Percentiles rank a stretch among this genome's conserved stretches.
These are phyloP conservation scores for Ammopiptanthus mongolicus DNA, from an alignment of 306 rosid genomes.

Conservation along the genomic window DNA sequence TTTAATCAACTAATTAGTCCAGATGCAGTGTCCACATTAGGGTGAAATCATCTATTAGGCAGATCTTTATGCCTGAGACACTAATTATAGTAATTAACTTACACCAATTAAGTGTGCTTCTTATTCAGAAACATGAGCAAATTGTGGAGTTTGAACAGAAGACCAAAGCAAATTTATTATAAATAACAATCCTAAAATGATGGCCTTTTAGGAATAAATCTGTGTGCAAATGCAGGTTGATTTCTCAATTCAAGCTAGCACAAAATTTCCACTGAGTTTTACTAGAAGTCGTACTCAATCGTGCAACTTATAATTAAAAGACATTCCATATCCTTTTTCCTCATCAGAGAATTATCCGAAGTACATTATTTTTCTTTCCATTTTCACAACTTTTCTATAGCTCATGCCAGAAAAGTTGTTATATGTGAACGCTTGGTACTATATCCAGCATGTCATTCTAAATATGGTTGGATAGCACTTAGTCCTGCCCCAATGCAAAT, in stretches of 20 bases:
- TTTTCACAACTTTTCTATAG: neutral
- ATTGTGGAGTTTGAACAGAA: neutral
- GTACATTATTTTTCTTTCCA: neutral
- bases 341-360: neutral
- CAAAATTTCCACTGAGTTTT: neutral
- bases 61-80: neutral
- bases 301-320: neutral
- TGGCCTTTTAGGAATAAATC: neutral
- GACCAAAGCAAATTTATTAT: no score
- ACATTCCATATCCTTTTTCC: neutral
- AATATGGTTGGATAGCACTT: slow-evolving; percentile 31
- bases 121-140: neutral
- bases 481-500: slow-evolving; percentile 10
- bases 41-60: neutral
- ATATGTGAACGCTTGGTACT: neutral
- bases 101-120: neutral
- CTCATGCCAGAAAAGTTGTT: neutral
- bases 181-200: neutral
- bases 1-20: slow-evolving; percentile 1
- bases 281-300: neutral
- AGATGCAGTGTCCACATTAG: neutral
- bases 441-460: neutral
- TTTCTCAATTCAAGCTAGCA: neutral
- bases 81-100: no score
- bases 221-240: neutral